Evolutionary conservation across 352 stramenopile genomes (phyloP).

Genomic region (Phytophthora cajani): DNA sequence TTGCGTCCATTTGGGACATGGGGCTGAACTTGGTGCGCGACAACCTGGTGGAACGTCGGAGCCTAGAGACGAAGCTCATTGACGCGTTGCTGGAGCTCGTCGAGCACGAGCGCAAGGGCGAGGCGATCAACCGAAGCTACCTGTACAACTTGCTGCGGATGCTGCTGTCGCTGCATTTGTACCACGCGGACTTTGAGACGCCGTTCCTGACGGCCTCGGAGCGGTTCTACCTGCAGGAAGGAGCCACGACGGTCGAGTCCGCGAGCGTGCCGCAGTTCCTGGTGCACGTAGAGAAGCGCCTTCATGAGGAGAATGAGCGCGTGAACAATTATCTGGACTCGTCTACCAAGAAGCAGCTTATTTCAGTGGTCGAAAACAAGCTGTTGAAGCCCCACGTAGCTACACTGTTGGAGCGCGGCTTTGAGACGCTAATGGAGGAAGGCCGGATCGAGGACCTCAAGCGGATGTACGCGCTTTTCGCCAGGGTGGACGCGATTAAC

Average conservation of each 20-base stretch:
- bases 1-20: slow-evolving; percentile 93
- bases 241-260: slow-evolving; percentile 58
- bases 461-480: slow-evolving; percentile 88
- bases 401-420: slow-evolving; percentile 86
- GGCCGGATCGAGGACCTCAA: slow-evolving; percentile 84
- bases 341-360: slow-evolving; percentile 77
- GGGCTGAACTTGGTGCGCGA: slow-evolving; percentile 77
- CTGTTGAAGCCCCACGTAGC: slow-evolving; percentile 86
- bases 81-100: slow-evolving; percentile 83
- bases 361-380: slow-evolving; percentile 79
- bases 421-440: slow-evolving; percentile 88
- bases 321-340: slow-evolving; percentile 78
- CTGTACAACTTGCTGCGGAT: slow-evolving; percentile 87
- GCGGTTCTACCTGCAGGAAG: slow-evolving; percentile 88
- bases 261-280: slow-evolving; percentile 88
- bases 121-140: slow-evolving; percentile 85
- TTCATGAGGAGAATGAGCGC: slow-evolving; percentile 84
- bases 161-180: slow-evolving; percentile 86
- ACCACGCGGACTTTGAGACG: slow-evolving; percentile 86
- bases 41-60: slow-evolving; percentile 60
- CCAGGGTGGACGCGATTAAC: slow-evolving; percentile 71
- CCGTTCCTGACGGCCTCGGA: slow-evolving; percentile 89
- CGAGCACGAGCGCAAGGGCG: slow-evolving; percentile 88
- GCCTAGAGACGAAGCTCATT: slow-evolving; percentile 76
- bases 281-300: slow-evolving; percentile 85